Conservation (phyloP, 1,139 yeast species). For the Suhomyces panamericanus region DNA sequence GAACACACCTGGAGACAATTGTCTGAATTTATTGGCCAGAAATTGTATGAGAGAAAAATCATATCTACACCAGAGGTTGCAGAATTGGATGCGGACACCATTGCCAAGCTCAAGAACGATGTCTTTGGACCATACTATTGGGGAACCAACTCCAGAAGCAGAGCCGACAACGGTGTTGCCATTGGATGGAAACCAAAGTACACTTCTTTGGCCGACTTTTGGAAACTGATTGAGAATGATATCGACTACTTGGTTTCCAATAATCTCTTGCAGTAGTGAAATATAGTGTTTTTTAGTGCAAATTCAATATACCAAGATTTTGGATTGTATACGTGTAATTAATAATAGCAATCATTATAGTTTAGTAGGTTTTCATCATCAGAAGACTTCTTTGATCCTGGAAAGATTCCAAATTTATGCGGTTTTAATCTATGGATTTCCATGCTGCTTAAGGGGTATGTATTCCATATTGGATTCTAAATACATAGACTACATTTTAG, state of each 20-base stretch:
- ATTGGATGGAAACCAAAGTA: constrained; percentile 29
- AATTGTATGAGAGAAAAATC: constrained; percentile 18
- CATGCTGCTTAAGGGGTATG: no score
- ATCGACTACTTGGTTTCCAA: constrained; percentile 13
- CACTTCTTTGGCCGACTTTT: constrained; percentile 17
- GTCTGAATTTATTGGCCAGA: constrained; percentile 23
- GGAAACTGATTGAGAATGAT: constrained; percentile 21
- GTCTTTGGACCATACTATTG: constrained; percentile 27
- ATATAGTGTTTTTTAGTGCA: no score
- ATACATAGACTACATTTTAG: no score
- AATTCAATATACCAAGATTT: no score
- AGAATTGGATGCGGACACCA: constrained; percentile 19
- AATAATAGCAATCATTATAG: no score
- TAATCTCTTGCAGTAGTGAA: background rate
- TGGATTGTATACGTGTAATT: no score
- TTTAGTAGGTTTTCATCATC: no score
- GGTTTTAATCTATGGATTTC: no score
- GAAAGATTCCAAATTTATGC: no score
- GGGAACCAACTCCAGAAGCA: constrained; percentile 34
- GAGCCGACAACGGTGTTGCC: constrained; percentile 27
- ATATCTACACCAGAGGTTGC: constrained; percentile 20
- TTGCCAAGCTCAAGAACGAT: constrained; percentile 17
- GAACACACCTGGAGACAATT: constrained; percentile 38
- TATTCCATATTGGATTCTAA: no score
- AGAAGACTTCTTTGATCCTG: no score